Base-by-base conservation (phyloP, 2,329 filamentous ascomycete genomes). In the Xylaria polymorpha region DNA sequence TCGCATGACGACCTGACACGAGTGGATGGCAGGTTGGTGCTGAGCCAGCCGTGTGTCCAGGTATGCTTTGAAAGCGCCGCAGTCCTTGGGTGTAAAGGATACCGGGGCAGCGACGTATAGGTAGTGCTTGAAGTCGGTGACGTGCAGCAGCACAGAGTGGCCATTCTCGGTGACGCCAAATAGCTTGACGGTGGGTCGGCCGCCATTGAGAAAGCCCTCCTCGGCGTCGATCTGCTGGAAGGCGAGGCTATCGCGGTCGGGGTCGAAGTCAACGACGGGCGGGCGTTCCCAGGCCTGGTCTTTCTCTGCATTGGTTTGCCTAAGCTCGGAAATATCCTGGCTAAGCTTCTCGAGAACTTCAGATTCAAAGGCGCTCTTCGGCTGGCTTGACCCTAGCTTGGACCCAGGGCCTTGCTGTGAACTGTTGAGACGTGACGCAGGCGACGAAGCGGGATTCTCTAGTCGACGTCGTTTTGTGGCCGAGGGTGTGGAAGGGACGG, bases 221-320 rank as follows among this genome's bases (percentile, higher is more conserved):
- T 98, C 94, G 0, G 90, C 92, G 77, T 99, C 97, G 74, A 99
- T 99, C 77, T 97, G 92, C 82, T 99, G 96, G 78, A 99, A 98
- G 72, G 88, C 90, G n/a, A 99, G 84, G 72, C 83, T 90, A 72
- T 96, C 89, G 43, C 82, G 88, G 61, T 86, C 79, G 9, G 90
- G 85, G 68, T 82, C 74, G 68, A 88, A 88, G 63, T 83, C 79
- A n/a, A 78, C 79, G 4, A 88, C 82, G 0, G 86, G 84, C 6
- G 87, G 87, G 1, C 87, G 85, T 56, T 91, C 90, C 97, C 96
- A 99, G 78, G 93, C 87, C 80, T 99, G 96, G 79, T 98, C 95
- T 80, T 91, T 97, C 79, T 99, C 96, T 1, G 92, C 87, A 81
- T 97, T 98, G 80, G 87, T 93, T 76, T 93, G 87, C 84, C 94